Percentiles rank a stretch among this genome's conserved stretches.
Conservation (phyloP, 345 rosid genomes). For the Rubroshorea leprosula region DNA sequence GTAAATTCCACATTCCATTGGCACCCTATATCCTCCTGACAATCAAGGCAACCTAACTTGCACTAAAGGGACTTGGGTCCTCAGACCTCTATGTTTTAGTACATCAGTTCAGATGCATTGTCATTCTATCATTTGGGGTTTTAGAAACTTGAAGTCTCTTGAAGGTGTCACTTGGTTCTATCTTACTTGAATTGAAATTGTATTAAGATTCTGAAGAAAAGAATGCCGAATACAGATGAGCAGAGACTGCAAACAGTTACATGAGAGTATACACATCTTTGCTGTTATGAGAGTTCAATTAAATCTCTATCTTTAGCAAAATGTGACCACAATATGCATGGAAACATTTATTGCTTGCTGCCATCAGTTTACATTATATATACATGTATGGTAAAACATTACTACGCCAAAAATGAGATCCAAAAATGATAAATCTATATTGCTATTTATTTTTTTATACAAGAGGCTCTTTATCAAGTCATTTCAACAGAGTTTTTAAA, state of each 20-base stretch:
- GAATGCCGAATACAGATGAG: neutral
- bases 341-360: neutral
- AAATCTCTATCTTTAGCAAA: neutral
- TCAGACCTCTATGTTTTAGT: neutral
- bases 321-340: neutral
- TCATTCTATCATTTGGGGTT: neutral
- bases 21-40: neutral
- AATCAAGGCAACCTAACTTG: neutral
- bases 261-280: conserved; percentile 6
- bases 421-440: too few relatives aligned
- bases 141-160: conserved; percentile 1
- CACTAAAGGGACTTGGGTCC: neutral
- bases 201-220: neutral
- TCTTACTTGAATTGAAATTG: neutral
- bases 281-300: neutral
- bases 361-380: neutral
- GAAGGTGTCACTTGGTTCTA: neutral
- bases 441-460: too few relatives aligned
- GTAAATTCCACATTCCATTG: conserved; percentile 9
- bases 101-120: conserved; percentile 1
- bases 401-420: neutral
- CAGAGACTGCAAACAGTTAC: neutral
- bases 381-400: neutral
- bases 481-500: too few relatives aligned
- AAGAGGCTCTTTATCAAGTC: too few relatives aligned